A percentile compares a stretch with the other conserved stretches of the same genome.
Conservation (phyloP, 1,139 yeast species). For the Barnettozyma hawaiiensis region DNA sequence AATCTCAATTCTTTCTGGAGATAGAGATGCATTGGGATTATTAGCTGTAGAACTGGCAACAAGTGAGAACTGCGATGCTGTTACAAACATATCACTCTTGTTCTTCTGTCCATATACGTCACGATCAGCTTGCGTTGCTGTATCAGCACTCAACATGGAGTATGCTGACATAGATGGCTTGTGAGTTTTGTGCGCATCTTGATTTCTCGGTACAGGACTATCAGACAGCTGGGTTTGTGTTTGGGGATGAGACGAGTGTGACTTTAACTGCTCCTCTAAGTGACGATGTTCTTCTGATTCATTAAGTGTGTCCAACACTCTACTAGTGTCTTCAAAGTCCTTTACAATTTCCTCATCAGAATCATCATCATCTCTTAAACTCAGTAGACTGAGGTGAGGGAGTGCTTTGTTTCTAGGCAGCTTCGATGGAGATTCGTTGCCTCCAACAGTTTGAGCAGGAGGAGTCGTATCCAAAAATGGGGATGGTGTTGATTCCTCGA, state of each 20-base stretch:
- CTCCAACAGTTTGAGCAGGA: conserved; percentile 7
- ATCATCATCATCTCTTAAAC: conserved; percentile 19
- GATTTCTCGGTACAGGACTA: neutral
- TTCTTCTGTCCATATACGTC: conserved; percentile 15
- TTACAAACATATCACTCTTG: conserved; percentile 36
- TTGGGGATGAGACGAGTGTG: neutral
- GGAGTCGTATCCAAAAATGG: conserved; percentile 6
- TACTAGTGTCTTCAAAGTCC: conserved; percentile 8
- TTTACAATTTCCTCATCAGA: conserved; percentile 10
- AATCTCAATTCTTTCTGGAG: conserved; percentile 2
- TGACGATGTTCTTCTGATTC: conserved; percentile 9
- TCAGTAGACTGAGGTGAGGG: conserved; percentile 23
- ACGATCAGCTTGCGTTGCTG: conserved; percentile 17
- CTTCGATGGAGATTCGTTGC: conserved; percentile 19
- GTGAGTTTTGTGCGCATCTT: conserved; percentile 9
- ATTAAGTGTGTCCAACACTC: conserved; percentile 11
- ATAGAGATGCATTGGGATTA: neutral
- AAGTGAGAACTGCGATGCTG: conserved; percentile 36
- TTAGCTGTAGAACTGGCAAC: conserved; percentile 8
- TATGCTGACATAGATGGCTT: conserved; percentile 22
- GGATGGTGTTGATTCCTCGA: conserved; percentile 14
- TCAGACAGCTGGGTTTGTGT: neutral
- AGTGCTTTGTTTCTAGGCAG: conserved; percentile 22
- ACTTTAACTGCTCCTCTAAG: neutral
- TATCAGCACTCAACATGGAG: conserved; percentile 19